Conservation (phyloP, 106 monocot species). For the Dendrobium nobile region DNA sequence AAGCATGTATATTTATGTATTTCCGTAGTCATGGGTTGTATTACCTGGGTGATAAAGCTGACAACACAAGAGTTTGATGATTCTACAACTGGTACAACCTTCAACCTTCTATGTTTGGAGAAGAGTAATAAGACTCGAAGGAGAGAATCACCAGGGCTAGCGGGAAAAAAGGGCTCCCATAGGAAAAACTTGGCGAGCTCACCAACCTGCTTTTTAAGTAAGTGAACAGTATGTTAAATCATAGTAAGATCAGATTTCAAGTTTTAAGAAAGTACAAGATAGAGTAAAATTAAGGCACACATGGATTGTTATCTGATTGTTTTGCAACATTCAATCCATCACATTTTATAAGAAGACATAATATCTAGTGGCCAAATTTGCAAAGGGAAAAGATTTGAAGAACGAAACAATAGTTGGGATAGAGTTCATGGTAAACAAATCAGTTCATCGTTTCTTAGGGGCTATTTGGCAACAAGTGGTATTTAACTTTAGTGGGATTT, state of each 20-base stretch:
- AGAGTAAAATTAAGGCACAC: not conserved
- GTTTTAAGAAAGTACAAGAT: not conserved
- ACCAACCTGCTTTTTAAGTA: conserved; percentile 20
- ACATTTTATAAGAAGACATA: not conserved
- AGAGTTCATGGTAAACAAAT: not conserved
- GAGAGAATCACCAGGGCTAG: conserved; percentile 23
- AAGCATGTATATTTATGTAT: not conserved
- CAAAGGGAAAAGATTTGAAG: not conserved
- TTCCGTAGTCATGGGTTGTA: not conserved
- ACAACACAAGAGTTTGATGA: conserved; percentile 24
- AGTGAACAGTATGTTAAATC: not conserved
- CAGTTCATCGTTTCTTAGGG: not conserved
- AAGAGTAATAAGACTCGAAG: conserved; percentile 43
- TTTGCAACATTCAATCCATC: not conserved
- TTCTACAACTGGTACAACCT: conserved; percentile 33
- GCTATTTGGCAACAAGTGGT: too few relatives aligned
- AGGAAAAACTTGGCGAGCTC: conserved; percentile 37
- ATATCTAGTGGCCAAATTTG: not conserved
- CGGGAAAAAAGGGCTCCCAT: conserved; percentile 53
- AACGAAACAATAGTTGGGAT: not conserved
- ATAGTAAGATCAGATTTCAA: not conserved
- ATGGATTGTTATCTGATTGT: not conserved
- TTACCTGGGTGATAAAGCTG: conserved; percentile 36
- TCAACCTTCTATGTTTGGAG: conserved; percentile 28
- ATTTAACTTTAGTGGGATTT: too few relatives aligned